Percentiles rank a stretch among this genome's conserved stretches.
These are phyloP conservation scores for Euphorbia celastroides DNA, from an alignment of 441 rosid species.

Conservation along the genomic window DNA sequence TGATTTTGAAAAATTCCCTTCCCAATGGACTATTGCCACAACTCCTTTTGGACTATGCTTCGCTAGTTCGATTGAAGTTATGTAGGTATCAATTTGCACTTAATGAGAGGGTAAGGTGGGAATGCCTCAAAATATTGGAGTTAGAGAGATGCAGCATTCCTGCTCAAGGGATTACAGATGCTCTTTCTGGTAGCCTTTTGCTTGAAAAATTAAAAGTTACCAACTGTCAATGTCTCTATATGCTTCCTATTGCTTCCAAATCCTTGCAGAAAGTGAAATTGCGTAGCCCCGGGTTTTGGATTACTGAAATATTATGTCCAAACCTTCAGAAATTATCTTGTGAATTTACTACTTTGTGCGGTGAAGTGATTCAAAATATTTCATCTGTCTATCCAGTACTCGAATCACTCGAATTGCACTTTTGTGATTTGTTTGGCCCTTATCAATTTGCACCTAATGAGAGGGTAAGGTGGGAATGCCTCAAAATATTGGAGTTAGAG, in stretches of 20 bases:
- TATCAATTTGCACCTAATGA: neutral
- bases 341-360: neutral
- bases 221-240: neutral
- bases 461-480: slow-evolving; percentile 14
- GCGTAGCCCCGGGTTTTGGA: neutral
- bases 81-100: neutral
- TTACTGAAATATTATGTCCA: neutral
- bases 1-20: neutral
- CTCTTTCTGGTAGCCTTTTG: slow-evolving; percentile 4
- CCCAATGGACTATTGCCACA: slow-evolving; percentile 3
- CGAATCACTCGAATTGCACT: neutral
- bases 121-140: slow-evolving; percentile 12
- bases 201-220: slow-evolving; percentile 14
- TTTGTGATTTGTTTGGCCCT: neutral
- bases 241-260: neutral
- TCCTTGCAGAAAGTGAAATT: slow-evolving; percentile 12
- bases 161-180: neutral
- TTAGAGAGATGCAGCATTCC: neutral
- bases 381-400: neutral
- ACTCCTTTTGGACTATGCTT: neutral
- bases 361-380: neutral
- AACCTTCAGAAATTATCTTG: neutral
- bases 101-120: slow-evolving; percentile 14
- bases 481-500: slow-evolving; percentile 14
- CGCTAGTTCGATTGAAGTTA: neutral